Evolutionary conservation across 441 rosid species (phyloP).

Genomic region (Macaranga tanarius): DNA sequence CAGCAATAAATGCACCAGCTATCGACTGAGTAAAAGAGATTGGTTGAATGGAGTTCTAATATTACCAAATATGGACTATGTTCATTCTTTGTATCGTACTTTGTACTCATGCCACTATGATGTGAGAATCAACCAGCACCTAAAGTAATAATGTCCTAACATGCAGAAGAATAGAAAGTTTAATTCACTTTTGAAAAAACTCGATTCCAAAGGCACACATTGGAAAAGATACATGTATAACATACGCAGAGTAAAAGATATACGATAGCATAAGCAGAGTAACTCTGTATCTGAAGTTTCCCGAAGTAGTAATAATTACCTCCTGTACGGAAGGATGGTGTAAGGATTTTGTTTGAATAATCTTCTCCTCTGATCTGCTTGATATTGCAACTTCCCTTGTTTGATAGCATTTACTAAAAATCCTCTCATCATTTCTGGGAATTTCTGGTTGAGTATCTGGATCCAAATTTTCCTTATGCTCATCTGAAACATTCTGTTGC

Average conservation of each 20-base stretch:
- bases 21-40: neutral
- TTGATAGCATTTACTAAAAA: constrained; percentile 5
- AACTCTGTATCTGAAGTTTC: constrained; percentile 1
- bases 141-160: neutral
- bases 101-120: neutral
- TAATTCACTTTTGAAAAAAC: neutral
- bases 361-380: constrained; percentile 10
- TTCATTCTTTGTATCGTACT: too few species aligned
- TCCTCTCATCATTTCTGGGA: constrained; percentile 16
- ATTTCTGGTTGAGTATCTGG: constrained; percentile 8
- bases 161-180: neutral
- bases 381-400: constrained; percentile 13
- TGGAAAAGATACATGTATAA: neutral
- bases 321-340: neutral
- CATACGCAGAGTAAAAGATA: neutral
- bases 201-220: neutral
- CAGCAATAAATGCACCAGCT: too few species aligned
- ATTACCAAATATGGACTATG: neutral
- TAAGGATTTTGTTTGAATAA: constrained; percentile 16
- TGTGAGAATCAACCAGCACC: neutral
- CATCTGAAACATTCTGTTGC: constrained; percentile 21
- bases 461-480: constrained; percentile 26
- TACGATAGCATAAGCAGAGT: neutral
- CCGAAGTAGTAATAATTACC: constrained; percentile 1
- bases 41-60: neutral